Evolutionary conservation across 2,329 filamentous ascomycete species (phyloP).

Genomic region (Trichoderma harzianum): DNA sequence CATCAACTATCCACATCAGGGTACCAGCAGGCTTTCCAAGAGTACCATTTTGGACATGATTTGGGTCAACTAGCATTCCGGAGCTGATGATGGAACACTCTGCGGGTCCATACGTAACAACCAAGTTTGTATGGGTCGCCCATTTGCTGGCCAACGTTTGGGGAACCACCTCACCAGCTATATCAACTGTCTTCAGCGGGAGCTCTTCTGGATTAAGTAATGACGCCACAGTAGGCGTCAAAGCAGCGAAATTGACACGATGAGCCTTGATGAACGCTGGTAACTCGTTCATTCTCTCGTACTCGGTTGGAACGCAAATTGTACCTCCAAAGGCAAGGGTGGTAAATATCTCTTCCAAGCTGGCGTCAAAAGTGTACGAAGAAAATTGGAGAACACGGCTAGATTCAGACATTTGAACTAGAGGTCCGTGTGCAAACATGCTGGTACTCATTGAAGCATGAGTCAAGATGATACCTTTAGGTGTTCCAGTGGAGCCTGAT

Average conservation of each 20-base stretch:
- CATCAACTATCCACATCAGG: conserved; percentile 8
- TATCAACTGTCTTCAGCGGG: conserved; percentile 16
- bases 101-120: neutral
- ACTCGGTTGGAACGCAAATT: conserved; percentile 17
- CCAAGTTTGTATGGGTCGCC: neutral
- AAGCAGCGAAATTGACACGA: neutral
- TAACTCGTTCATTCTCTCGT: conserved; percentile 6
- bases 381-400: conserved; percentile 6
- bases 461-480: neutral
- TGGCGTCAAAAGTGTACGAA: conserved; percentile 11
- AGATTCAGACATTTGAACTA: neutral
- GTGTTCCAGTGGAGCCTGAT: neutral
- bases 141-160: neutral
- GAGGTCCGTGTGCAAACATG: neutral
- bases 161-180: conserved; percentile 21
- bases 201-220: conserved; percentile 4
- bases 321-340: conserved; percentile 13
- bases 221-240: neutral
- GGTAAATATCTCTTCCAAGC: conserved; percentile 1
- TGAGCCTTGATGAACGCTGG: conserved; percentile 15
- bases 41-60: neutral
- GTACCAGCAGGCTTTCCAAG: neutral
- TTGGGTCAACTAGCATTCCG: neutral
- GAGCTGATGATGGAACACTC: neutral
- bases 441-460: neutral